phyloP scores from a whole-genome alignment of 1,139 yeast genomes.

The Saccharomyces hybrid region DNA sequence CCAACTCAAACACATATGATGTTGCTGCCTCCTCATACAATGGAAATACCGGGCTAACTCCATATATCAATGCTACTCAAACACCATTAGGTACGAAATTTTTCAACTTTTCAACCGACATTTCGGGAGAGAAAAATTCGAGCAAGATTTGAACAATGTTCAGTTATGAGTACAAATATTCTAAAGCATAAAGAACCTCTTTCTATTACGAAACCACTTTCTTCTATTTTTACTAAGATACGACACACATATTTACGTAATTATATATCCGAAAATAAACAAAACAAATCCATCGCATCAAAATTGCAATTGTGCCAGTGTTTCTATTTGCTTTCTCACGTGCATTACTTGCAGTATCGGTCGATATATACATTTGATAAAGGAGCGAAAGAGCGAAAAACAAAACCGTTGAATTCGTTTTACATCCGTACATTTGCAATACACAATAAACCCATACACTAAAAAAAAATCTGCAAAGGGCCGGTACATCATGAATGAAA shows the following conservation, averaged over 20 bases:
- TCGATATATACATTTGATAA: too few relatives aligned
- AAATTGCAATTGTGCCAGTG: background rate
- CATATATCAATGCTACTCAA: slow-evolving; percentile 25
- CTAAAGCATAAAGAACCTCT: background rate
- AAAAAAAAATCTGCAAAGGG: too few relatives aligned
- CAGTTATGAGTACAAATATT: background rate
- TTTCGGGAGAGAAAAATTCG: slow-evolving; percentile 10
- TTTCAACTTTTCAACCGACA: slow-evolving; percentile 23
- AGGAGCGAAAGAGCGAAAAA: too few relatives aligned
- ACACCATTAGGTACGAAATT: slow-evolving; percentile 26
- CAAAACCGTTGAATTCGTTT: too few relatives aligned
- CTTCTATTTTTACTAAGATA: background rate
- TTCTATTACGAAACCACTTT: background rate
- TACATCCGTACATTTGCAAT: background rate
- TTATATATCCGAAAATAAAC: background rate
- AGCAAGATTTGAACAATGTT: background rate
- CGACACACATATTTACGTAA: background rate
- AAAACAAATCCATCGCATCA: background rate
- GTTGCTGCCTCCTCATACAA: slow-evolving; percentile 9
- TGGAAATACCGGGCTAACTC: slow-evolving; percentile 29
- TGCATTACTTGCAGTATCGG: too few relatives aligned
- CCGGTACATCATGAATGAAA: too few relatives aligned
- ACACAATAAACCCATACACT: background rate
- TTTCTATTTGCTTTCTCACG: background rate
- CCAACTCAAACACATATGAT: slow-evolving; percentile 8